Percentiles rank a stretch among this genome's conserved stretches.
Conservation (phyloP, 2,329 filamentous ascomycete species). For the Decorospora gaudefroyi region DNA sequence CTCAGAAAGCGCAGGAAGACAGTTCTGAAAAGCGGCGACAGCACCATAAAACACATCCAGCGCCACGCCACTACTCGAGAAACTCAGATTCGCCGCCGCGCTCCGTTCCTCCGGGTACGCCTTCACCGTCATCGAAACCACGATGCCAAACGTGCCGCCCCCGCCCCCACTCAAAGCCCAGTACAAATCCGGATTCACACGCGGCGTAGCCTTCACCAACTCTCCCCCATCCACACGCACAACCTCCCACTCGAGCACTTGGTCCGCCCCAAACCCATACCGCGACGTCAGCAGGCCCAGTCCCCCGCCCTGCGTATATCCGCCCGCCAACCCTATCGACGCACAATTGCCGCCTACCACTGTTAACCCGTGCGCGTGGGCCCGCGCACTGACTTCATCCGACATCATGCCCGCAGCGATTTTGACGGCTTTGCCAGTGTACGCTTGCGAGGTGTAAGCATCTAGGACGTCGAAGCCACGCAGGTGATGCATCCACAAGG, state of each 20-base stretch:
- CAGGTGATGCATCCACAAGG: slow-evolving; percentile 36
- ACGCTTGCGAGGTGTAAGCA: slow-evolving; percentile 13
- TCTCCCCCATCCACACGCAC: slow-evolving; percentile 20
- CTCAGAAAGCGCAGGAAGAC: too few relatives aligned
- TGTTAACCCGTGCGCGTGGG: background rate
- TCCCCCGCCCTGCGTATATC: slow-evolving; percentile 52
- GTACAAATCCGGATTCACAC: slow-evolving; percentile 21
- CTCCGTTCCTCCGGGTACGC: slow-evolving; percentile 5
- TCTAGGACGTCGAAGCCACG: slow-evolving; percentile 19
- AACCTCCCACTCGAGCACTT: slow-evolving; percentile 28
- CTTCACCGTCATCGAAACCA: slow-evolving; percentile 21
- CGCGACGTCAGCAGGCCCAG: slow-evolving; percentile 53
- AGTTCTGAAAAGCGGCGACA: too few relatives aligned
- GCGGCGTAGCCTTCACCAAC: slow-evolving; percentile 18
- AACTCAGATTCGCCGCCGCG: background rate
- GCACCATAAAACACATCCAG: too few relatives aligned
- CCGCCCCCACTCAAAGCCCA: slow-evolving; percentile 33
- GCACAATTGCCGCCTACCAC: slow-evolving; percentile 17
- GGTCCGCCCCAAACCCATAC: slow-evolving; percentile 21
- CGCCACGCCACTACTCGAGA: too few relatives aligned
- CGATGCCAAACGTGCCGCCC: slow-evolving; percentile 25
- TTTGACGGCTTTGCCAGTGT: slow-evolving; percentile 27
- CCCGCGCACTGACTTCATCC: background rate
- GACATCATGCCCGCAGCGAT: slow-evolving; percentile 26
- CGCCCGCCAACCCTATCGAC: slow-evolving; percentile 53